Percentiles rank a stretch among this genome's conserved stretches.
Conservation (phyloP, 2,329 filamentous ascomycete species). For the Rugonectria rugulosa region DNA sequence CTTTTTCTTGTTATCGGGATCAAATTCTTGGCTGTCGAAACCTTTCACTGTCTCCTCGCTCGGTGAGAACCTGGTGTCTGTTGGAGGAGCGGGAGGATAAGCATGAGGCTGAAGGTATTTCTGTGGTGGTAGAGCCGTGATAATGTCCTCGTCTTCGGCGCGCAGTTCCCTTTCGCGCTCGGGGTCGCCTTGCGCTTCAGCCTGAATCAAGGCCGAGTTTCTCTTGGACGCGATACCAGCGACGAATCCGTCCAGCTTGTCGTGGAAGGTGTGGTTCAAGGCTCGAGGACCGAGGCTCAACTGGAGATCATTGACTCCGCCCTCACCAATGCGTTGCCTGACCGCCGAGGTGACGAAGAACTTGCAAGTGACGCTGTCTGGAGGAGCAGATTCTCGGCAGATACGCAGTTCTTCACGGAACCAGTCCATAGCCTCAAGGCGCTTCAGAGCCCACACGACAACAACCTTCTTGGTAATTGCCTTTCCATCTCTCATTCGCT, state of each 20-base stretch:
- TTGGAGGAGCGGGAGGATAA: constrained; percentile 42
- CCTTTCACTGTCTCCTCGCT: constrained; percentile 57
- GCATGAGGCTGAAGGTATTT: constrained; percentile 67
- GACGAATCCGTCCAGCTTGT: constrained; percentile 87
- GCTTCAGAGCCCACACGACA: constrained; percentile 92
- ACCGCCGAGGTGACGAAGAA: constrained; percentile 87
- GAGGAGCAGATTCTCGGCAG: constrained; percentile 87
- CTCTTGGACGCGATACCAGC: constrained; percentile 87
- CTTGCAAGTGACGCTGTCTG: constrained; percentile 88
- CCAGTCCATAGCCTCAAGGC: constrained; percentile 95
- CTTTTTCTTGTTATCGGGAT: constrained; percentile 52
- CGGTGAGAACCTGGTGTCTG: constrained; percentile 30
- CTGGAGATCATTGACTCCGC: constrained; percentile 48
- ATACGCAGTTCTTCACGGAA: constrained; percentile 95
- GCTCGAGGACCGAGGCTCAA: constrained; percentile 54
- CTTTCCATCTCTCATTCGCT: constrained; percentile 93
- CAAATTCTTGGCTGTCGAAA: constrained; percentile 58
- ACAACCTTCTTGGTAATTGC: constrained; percentile 90
- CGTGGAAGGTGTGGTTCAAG: constrained; percentile 79
- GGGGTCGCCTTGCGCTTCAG: constrained; percentile 80
- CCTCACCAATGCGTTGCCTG: constrained; percentile 48
- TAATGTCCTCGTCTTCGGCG: constrained; percentile 82
- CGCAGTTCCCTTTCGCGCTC: constrained; percentile 83
- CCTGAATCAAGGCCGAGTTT: constrained; percentile 82
- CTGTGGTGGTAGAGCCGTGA: constrained; percentile 79